Conservation (phyloP, 768 basidiomycete genomes). For the Melanogaster broomeanus region DNA sequence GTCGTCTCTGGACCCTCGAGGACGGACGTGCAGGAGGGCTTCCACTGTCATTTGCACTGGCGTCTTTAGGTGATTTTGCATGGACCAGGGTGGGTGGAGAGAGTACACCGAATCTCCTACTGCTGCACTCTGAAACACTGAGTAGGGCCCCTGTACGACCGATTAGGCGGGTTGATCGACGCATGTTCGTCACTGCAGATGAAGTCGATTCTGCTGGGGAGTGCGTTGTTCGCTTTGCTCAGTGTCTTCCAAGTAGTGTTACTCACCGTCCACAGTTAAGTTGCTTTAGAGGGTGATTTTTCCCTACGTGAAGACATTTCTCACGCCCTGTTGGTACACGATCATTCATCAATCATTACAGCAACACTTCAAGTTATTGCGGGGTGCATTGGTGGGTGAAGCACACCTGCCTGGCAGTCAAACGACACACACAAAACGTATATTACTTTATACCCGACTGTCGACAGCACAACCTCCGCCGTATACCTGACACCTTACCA, state of each 20-base stretch:
- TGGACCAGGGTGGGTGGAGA: conserved; percentile 18
- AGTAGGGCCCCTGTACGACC: conserved; percentile 89
- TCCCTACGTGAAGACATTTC: conserved; percentile 10
- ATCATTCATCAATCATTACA: too few relatives aligned
- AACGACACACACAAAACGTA: not conserved
- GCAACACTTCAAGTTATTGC: too few relatives aligned
- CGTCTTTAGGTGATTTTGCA: conserved; percentile 23
- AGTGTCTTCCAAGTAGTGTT: not conserved
- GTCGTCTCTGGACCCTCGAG: conserved; percentile 22
- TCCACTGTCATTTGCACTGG: conserved; percentile 5
- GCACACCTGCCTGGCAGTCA: too few relatives aligned
- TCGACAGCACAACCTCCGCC: too few relatives aligned
- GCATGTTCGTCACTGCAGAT: conserved; percentile 65
- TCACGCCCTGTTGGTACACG: too few relatives aligned
- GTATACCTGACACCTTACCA: conserved; percentile 21
- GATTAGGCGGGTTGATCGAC: conserved; percentile 62
- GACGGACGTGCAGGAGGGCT: conserved; percentile 8
- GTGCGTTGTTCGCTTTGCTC: conserved; percentile 2
- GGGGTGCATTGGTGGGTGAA: too few relatives aligned
- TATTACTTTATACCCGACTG: not conserved
- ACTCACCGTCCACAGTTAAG: too few relatives aligned
- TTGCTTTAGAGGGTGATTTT: not conserved
- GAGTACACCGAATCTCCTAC: not conserved
- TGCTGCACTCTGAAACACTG: conserved; percentile 11
- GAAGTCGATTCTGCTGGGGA: conserved; percentile 43